Base-by-base conservation (phyloP, 768 basidiomycete species). In the Auriscalpium microsporum region DNA sequence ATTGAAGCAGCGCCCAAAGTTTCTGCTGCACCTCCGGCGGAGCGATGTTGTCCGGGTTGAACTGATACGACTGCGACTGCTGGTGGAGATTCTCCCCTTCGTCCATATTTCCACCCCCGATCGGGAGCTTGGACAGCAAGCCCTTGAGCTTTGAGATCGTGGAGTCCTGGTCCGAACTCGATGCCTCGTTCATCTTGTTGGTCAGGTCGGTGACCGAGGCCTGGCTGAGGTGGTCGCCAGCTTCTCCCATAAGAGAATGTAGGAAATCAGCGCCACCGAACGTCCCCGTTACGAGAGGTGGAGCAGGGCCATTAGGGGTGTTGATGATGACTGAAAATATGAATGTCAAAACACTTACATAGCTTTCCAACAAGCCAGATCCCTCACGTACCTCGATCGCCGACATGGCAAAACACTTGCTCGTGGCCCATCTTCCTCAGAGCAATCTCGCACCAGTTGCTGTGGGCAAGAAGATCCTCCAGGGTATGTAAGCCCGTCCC, bases 361-460 rank as follows among this genome's bases (percentile, higher is more conserved):
- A 28, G 28, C 28, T 28, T 28, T 28, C 45, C 34, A 14, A 35
- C 10, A 8, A 19, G 7, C 44, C 23, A 11, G 16, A 17, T 10
- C 8, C 48, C 11, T 8, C 14, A 14, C 38, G 52, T 55, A 74
- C 78, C 78, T 57, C 76, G 73, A 45, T 85, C 81, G 13, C 90
- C 88, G 48, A 91, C 87, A 67, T 91, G 88, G 56, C 83, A 83
- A 69, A 91, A 91, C 14, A 90, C 84, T 45, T 87, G 74, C 14
- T 71, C 57, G 65, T 88, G 73, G 0, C 90, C 89, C 72, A 89
- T 73, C 58, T 82, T 83, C 58, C 80, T 76, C 8, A 91, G 74
- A 0, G 78, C 79, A 10, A 90, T 71, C 68, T 93, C 88, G 68
- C 84, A 85, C 79, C 84, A 90, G 69, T 91, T 84, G 64, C 81